These are phyloP conservation scores for Endocarpon pusillum DNA, from an alignment of 495 filamentous ascomycete genomes.

Conservation along the genomic window DNA sequence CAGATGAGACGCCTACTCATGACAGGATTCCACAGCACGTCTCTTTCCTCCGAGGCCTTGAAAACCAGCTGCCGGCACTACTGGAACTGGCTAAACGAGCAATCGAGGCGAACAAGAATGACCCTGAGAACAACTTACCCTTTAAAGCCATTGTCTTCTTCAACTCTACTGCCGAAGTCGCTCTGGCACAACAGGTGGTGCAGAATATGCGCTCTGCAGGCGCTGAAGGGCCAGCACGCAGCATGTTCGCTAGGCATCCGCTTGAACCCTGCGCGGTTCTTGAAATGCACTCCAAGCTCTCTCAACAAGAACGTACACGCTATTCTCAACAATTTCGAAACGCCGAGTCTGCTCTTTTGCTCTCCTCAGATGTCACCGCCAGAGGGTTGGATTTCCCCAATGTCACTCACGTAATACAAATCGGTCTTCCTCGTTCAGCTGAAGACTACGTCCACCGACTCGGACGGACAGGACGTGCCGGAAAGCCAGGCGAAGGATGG, in stretches of 20 bases:
- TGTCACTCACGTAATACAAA: constrained; percentile 56
- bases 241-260: constrained; percentile 19
- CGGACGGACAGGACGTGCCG: constrained; percentile 56
- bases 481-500: constrained; percentile 67
- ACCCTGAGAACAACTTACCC: constrained; percentile 28
- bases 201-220: constrained; percentile 23
- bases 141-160: constrained; percentile 95
- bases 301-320: constrained; percentile 46
- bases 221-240: constrained; percentile 11
- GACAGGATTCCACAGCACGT: constrained; percentile 63
- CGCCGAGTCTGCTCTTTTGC: constrained; percentile 48
- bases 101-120: constrained; percentile 16
- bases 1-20: constrained; percentile 71
- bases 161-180: constrained; percentile 55
- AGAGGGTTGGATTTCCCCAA: constrained; percentile 73
- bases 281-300: constrained; percentile 66
- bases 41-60: constrained; percentile 43
- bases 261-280: constrained; percentile 31
- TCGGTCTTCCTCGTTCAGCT: constrained; percentile 40
- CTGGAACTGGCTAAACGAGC: constrained; percentile 54
- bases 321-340: constrained; percentile 55
- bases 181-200: constrained; percentile 45
- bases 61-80: constrained; percentile 61
- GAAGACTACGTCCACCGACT: constrained; percentile 62
- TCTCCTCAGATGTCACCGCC: constrained; percentile 88